These are phyloP conservation scores for Leishmania lainsoni DNA, from an alignment of 208 protist genomes.

Conservation along the genomic window DNA sequence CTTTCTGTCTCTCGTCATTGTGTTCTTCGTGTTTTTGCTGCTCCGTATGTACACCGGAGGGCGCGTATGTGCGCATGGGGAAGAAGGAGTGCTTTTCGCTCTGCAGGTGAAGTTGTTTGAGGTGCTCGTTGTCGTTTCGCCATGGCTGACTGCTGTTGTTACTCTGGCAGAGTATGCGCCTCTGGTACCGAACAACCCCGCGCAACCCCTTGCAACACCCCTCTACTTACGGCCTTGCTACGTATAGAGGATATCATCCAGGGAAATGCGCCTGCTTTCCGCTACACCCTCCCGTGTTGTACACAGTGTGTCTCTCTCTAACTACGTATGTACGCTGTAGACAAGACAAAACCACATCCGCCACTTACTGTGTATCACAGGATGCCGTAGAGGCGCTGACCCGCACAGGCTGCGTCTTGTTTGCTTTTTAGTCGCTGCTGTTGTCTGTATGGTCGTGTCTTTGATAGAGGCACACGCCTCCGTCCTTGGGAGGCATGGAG, in stretches of 20 bases:
- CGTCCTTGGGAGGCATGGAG: not conserved
- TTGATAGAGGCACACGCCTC: not conserved
- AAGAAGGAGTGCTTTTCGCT: not conserved
- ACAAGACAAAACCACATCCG: not conserved
- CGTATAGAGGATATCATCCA: not conserved
- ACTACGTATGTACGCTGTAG: not conserved
- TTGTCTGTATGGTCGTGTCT: constrained; percentile 1
- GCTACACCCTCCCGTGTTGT: not conserved
- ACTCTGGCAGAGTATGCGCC: not conserved
- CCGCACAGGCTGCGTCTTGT: not conserved
- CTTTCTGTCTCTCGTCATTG: not conserved
- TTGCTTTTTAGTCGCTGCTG: not conserved
- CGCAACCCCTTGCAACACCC: not conserved
- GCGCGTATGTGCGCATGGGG: not conserved
- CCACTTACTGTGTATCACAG: too few species aligned
- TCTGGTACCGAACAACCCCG: not conserved
- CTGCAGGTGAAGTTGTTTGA: not conserved
- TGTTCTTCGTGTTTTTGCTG: constrained; percentile 1
- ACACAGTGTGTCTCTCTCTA: not conserved
- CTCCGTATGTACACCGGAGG: not conserved
- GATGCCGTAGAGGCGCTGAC: not conserved
- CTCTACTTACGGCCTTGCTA: constrained; percentile 2
- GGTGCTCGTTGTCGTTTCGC: not conserved
- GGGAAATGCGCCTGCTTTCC: not conserved
- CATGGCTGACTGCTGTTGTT: not conserved